phyloP scores from a whole-genome alignment of 371 early-diverging fungal genomes.

The Saksenaea vasiformis region DNA sequence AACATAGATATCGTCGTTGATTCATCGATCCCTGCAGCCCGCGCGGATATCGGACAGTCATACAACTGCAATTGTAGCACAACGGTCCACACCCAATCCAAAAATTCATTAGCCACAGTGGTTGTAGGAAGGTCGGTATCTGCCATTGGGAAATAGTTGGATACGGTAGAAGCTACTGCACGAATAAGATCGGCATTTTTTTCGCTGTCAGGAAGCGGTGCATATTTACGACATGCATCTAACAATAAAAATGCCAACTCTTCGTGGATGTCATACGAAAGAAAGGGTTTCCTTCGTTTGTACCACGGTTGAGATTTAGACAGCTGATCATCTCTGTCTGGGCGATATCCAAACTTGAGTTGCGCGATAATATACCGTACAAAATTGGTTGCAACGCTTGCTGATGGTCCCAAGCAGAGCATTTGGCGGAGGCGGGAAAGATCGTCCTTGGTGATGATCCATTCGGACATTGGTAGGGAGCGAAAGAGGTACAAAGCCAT shows the following conservation, averaged over 20 bases:
- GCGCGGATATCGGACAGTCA: slow-evolving; percentile 41
- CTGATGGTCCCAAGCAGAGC: slow-evolving; percentile 26
- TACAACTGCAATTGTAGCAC: slow-evolving; percentile 43
- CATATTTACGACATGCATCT: slow-evolving; percentile 34
- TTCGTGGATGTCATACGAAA: slow-evolving; percentile 33
- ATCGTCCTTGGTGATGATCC: slow-evolving; percentile 46
- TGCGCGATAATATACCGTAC: slow-evolving; percentile 47
- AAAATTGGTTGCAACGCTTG: slow-evolving; percentile 26
- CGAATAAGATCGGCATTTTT: slow-evolving; percentile 23
- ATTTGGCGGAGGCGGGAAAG: slow-evolving; percentile 40
- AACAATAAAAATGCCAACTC: slow-evolving; percentile 45
- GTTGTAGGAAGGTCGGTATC: background rate
- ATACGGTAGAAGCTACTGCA: slow-evolving; percentile 24
- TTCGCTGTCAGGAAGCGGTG: slow-evolving; percentile 30
- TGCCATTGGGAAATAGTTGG: slow-evolving; percentile 33
- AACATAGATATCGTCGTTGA: slow-evolving; percentile 36
- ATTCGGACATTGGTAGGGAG: slow-evolving; percentile 44
- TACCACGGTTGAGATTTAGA: slow-evolving; percentile 43
- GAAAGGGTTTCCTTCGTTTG: slow-evolving; percentile 20
- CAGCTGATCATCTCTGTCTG: slow-evolving; percentile 11
- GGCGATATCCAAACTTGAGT: slow-evolving; percentile 42
- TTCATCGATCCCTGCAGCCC: slow-evolving; percentile 33
- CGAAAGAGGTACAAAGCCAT: slow-evolving; percentile 59
- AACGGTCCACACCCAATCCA: slow-evolving; percentile 58
- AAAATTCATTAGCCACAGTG: slow-evolving; percentile 23